Evolutionary conservation across 2,329 filamentous ascomycete genomes (phyloP).

Genomic region (Scleromitrula shiraiana): DNA sequence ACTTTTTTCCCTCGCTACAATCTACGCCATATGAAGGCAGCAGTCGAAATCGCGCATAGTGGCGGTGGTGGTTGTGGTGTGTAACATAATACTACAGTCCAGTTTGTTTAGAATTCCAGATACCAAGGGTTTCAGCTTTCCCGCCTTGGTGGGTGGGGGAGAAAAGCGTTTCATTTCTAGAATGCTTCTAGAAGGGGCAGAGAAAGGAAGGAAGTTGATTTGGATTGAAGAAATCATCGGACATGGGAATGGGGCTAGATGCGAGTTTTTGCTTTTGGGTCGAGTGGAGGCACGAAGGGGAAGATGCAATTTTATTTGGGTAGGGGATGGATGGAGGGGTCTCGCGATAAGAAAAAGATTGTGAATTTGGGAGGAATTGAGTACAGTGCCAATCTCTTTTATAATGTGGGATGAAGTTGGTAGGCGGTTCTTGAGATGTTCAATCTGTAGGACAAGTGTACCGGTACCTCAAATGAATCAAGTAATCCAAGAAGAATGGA

Average conservation of each 20-base stretch:
- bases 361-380: not conserved
- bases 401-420: not conserved
- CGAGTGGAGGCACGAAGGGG: not conserved
- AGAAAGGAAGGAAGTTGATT: no score
- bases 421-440: not conserved
- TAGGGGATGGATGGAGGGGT: conserved; percentile 1
- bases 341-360: conserved; percentile 10
- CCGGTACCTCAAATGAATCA: no score
- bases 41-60: not conserved
- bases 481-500: no score
- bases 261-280: conserved; percentile 4
- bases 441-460: no score
- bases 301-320: conserved; percentile 2
- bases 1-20: not conserved
- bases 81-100: not conserved
- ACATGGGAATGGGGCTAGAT: not conserved
- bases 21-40: not conserved
- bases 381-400: no score
- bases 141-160: not conserved
- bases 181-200: conserved; percentile 7
- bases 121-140: conserved; percentile 7
- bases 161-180: conserved; percentile 3
- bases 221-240: no score
- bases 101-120: not conserved
- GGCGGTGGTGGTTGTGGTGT: no score